Conservation (phyloP, 169 alveolate genomes). For the Amoebophrya sp. region DNA sequence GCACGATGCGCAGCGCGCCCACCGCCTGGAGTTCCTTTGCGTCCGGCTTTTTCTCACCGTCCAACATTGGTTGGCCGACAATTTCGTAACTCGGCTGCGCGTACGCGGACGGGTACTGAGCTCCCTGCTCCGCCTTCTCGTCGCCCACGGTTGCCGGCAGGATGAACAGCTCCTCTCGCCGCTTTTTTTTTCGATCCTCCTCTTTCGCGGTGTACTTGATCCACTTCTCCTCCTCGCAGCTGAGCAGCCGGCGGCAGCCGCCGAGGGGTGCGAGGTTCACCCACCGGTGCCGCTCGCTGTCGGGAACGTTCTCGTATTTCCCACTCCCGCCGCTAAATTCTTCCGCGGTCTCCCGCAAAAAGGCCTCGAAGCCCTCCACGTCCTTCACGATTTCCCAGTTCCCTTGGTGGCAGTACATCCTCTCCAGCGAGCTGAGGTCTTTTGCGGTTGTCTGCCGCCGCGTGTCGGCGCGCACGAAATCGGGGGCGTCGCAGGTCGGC, state of each 20-base stretch:
- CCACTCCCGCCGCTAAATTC: background rate
- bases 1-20: background rate
- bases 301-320: background rate
- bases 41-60: too few relatives aligned
- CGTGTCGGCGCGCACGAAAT: background rate
- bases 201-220: background rate
- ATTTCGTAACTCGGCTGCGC: background rate
- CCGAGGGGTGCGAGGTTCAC: background rate
- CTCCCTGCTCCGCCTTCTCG: background rate
- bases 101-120: background rate
- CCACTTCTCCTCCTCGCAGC: constrained; percentile 1
- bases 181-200: background rate
- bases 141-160: background rate
- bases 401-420: background rate
- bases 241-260: background rate
- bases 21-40: too few relatives aligned
- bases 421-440: background rate
- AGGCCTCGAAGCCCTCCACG: background rate
- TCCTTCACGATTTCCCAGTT: background rate
- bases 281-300: background rate
- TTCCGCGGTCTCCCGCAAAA: background rate
- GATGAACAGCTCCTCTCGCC: too few relatives aligned
- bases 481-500: background rate
- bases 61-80: too few relatives aligned
- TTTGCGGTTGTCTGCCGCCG: background rate